Evolutionary conservation across 1,284 basidiomycete species (phyloP), one percentile per base, ranked within the genome.

Genomic region (Somion occarium): DNA sequence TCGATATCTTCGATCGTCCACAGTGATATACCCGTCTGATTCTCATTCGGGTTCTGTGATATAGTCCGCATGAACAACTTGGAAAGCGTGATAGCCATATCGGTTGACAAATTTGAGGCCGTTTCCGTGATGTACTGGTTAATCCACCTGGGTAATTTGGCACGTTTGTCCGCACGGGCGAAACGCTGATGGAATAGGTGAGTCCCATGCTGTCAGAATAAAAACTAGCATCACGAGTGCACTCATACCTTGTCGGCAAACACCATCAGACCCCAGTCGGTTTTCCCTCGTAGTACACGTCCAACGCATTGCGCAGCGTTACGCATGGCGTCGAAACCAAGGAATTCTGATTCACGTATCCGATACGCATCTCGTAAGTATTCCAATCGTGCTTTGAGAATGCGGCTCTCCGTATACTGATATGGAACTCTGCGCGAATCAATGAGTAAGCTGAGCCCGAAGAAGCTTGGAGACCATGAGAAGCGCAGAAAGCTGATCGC

Each of bases 261-360:
- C 13, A 99, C 86, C 97, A 99, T 99, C 62, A 99, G 71, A 41
- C 97, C 97, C 89, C 97, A 99, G 70, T 99, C 97, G 1, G 96
- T 98, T 76, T 99, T 99, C 59, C 96, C 96, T 51, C 97, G 85
- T 67, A 99, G 70, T 23, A 97, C 97, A 63, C 97, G 92, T 30
- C 97, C 97, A 3, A 99, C 96, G 69, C 97, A 99, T 65, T 99
- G 97, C 12, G 97, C 97, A 2, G 97, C 97, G 64, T 98, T 98
- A 51, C 97, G 85, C 93, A 99, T 99, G 2, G 97, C 97, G 65
- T 99, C 97, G 70, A 99, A 99, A 19, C 97, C 97, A 22, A 99
- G 77, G 65, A 98, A 99, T 69, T 99, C 97, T 38, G 96, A 98
- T 69, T 99, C 97, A 50, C 94, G 84, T 69, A 99, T 98, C 53